Evolutionary conservation across 2,329 filamentous ascomycete genomes (phyloP).

Genomic region (Trichoderma atroviride): DNA sequence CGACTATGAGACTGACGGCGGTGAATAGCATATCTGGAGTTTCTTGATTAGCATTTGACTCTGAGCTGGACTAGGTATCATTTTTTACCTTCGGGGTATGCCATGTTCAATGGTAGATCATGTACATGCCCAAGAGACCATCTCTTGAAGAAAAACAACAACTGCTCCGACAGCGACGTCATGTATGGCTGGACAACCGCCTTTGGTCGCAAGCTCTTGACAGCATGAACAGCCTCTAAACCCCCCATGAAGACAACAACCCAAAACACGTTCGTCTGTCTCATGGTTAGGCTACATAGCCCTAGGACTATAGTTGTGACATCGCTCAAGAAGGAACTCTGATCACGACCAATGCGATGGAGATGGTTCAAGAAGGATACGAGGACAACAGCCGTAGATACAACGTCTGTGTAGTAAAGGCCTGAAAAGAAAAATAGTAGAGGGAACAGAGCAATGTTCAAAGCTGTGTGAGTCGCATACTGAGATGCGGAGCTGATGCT

Average conservation of each 20-base stretch:
- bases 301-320: conserved; percentile 59
- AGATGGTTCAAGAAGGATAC: conserved; percentile 65
- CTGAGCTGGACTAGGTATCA: not conserved
- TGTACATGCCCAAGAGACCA: conserved; percentile 58
- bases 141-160: conserved; percentile 45
- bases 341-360: conserved; percentile 43
- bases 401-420: conserved; percentile 91
- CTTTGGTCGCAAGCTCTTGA: conserved; percentile 48
- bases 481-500: conserved; percentile 38
- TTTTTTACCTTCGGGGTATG: conserved; percentile 54
- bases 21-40: conserved; percentile 56
- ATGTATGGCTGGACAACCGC: conserved; percentile 38
- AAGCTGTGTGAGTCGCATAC: conserved; percentile 61
- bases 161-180: conserved; percentile 39
- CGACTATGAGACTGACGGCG: conserved; percentile 65
- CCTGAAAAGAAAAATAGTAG: conserved; percentile 94
- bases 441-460: conserved; percentile 85
- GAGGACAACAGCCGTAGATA: conserved; percentile 77
- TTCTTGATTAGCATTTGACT: conserved; percentile 26
- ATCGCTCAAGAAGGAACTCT: conserved; percentile 44
- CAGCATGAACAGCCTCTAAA: conserved; percentile 55
- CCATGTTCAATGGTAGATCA: conserved; percentile 52
- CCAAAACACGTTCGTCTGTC: conserved; percentile 98
- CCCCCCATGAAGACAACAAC: conserved; percentile 76
- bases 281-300: conserved; percentile 69